These are phyloP conservation scores for Macrolepiota albuminosa DNA, from an alignment of 768 basidiomycete species.

Conservation along the genomic window DNA sequence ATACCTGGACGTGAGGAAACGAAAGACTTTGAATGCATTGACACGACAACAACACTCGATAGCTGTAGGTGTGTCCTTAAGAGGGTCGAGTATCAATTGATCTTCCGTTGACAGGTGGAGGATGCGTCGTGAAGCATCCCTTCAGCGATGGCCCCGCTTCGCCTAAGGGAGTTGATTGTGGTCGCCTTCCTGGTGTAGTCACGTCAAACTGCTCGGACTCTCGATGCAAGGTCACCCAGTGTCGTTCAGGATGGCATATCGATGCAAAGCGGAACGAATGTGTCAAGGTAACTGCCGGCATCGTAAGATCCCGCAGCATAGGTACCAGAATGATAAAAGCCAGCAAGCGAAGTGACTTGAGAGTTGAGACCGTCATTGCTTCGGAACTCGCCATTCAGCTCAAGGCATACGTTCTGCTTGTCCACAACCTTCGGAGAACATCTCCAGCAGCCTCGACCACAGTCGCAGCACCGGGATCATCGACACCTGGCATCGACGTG, in stretches of 20 bases:
- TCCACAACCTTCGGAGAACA: constrained; percentile 15
- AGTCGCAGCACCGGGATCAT: not conserved
- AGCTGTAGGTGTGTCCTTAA: constrained; percentile 29
- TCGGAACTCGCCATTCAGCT: constrained; percentile 16
- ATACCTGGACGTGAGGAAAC: constrained; percentile 25
- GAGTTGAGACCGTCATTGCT: constrained; percentile 10
- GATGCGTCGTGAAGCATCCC: constrained; percentile 32
- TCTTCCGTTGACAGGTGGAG: constrained; percentile 28
- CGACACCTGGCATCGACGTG: constrained; percentile 9
- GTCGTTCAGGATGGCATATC: constrained; percentile 24
- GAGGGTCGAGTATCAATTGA: not conserved
- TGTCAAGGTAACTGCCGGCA: constrained; percentile 3
- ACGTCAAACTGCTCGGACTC: constrained; percentile 20
- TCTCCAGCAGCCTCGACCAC: constrained; percentile 2
- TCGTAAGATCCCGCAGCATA: constrained; percentile 5
- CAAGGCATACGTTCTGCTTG: constrained; percentile 15
- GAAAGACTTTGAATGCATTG: constrained; percentile 34
- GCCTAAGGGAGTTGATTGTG: constrained; percentile 24
- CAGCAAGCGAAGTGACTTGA: constrained; percentile 3
- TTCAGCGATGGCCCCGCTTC: constrained; percentile 19
- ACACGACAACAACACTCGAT: constrained; percentile 28
- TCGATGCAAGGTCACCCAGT: constrained; percentile 24
- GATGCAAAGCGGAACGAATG: constrained; percentile 18
- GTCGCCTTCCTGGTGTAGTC: constrained; percentile 21
- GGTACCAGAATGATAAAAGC: constrained; percentile 18